These are phyloP conservation scores for Dorcoceras hygrometricum DNA, from an alignment of 257 asterid genomes.

Conservation along the genomic window DNA sequence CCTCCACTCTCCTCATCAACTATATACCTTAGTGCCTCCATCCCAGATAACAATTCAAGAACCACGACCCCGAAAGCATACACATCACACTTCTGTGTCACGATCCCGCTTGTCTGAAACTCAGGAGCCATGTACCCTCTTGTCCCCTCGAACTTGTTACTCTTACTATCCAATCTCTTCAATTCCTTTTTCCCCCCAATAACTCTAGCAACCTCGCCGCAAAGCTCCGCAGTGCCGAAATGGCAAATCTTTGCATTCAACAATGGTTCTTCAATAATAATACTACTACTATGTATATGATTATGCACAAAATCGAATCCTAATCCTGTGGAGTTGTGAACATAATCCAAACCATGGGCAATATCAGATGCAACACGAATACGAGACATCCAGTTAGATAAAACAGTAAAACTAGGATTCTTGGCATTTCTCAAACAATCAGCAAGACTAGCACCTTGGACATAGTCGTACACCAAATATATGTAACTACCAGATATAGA, in stretches of 20 bases:
- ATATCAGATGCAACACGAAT: conserved; percentile 64
- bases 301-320: conserved; percentile 76
- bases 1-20: conserved; percentile 62
- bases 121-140: conserved; percentile 98
- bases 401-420: conserved; percentile 66
- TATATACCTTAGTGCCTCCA: conserved; percentile 63
- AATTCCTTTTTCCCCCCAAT: conserved; percentile 18
- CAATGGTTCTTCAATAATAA: conserved; percentile 47
- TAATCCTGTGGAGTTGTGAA: conserved; percentile 81
- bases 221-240: conserved; percentile 91
- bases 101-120: conserved; percentile 56
- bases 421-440: conserved; percentile 58
- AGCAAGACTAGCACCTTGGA: conserved; percentile 57
- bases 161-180: conserved; percentile 40
- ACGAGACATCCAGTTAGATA: conserved; percentile 69
- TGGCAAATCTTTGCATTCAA: conserved; percentile 73
- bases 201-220: conserved; percentile 61
- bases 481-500: conserved; percentile 59
- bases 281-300: conserved; percentile 69
- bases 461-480: conserved; percentile 68
- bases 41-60: conserved; percentile 76
- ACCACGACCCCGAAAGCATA: conserved; percentile 91
- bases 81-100: conserved; percentile 65
- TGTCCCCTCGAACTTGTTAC: conserved; percentile 67
- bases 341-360: conserved; percentile 83